Base-by-base conservation (phyloP, 345 rosid species). In the Cardiospermum halicacabum region DNA sequence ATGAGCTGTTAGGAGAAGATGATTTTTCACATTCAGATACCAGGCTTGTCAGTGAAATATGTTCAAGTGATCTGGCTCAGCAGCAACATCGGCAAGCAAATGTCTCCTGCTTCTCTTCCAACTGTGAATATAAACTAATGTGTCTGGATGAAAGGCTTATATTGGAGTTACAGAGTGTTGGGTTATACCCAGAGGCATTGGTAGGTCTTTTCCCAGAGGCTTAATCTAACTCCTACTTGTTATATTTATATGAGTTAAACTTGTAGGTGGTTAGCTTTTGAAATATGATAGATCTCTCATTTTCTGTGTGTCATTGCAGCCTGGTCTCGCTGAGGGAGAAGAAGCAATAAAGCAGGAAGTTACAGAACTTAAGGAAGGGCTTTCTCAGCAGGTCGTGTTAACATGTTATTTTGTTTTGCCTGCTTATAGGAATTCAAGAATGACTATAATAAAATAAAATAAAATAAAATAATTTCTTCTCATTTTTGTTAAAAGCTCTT, bases 81-180 rank as follows among this genome's bases (percentile, higher is more conserved):
- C 53, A 78, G 53, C 90, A 75, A 67, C 53, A 74, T 58, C 80
- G 82, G 86, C 92, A 87, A 67, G 51, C 72, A 58, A 76, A 66
- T 69, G 31, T 65, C 42, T 70, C 84, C 58, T 70, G 72, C 66
- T 74, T 82, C 58, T 74, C 75, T 61, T 68, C 81, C 65, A 91
- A 89, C 60, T 60, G 72, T 43, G 88, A 87, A 67, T 94, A 94
- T 85, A 91, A 83, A 60, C 72, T 31, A 30, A 84, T 87, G 93
- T 71, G 76, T 69, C 76, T 95, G 58, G 89, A 95, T 63, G 96
- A 91, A 62, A 86, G 80, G 75, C 73, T 91, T 71, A 71, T 91
- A 76, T 70, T 95, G 78, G 99, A 95, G 83, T 74, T 91, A 5
- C 89, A 86, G 62, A 85, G 92, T 80, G 84, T 95, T 63, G 96